Evolutionary conservation across 768 basidiomycete genomes (phyloP), one percentile per base, ranked within the genome.

Genomic region (Boletus reticulatus): DNA sequence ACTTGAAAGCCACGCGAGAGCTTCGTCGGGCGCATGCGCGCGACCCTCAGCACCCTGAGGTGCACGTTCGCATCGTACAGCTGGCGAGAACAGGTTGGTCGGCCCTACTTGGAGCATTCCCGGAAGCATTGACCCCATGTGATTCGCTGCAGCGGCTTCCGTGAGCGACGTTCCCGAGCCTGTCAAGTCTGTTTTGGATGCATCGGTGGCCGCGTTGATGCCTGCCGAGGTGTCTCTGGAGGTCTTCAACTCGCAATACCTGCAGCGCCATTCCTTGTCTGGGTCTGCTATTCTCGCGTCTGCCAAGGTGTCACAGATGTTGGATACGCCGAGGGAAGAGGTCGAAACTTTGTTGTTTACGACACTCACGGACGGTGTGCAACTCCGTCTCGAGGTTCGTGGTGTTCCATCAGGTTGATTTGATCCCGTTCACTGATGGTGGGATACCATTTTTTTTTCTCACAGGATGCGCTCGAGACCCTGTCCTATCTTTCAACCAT

Each of bases 1-100:
- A 85, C 56, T 73, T 95, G 36, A 90, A 92, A 62, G 94, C 94
- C 0, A 69, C 84, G 4, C 78, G 79, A 60, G 89, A 89, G 0
- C 79, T 98, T 5, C 75, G 74, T 12, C 75, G 72, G 6, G 90
- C 87, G 0, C 75, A 76, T 17, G 64, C 74, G 4, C 59, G 92
- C 12, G 77, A 84, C 50, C 58, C 80, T 0, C 73, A 83, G 16
- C 67, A 86, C 53, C 82, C 93, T 0, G 83, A 86, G 50, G 72
- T 96, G 20, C 92, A 95, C 64, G 60, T 84, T 17, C 83, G 92
- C 34, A 69, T 87, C 39, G 76, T 88, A 5, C 80, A 93, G 64
- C 78, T 92, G 67, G 78, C 80, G 27, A 75, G 73, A 59, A 71
- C 70, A 64, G 76, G 88, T 89, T 56, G 32, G 78, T 63, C 20